phyloP scores from a whole-genome alignment of 202 grass and related monocot species.

The Zizania palustris region DNA sequence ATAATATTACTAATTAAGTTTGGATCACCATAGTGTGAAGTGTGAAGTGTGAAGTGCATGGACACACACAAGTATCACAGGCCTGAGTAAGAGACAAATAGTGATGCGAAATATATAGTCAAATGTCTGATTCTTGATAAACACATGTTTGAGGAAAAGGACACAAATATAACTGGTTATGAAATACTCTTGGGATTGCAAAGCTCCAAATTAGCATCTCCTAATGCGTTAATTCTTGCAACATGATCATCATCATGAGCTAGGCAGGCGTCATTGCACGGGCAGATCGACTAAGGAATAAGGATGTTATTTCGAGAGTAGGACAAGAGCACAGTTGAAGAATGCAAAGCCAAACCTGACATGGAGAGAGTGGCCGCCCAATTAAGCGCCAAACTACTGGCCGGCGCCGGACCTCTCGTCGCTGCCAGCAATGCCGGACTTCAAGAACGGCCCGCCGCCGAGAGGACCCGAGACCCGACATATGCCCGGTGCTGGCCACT shows the following conservation, averaged over 20 bases:
- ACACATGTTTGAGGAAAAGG: constrained; percentile 7
- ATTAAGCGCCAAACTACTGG: constrained; percentile 25
- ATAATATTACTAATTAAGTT: background rate
- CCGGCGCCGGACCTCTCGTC: constrained; percentile 63
- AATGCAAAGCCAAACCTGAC: constrained; percentile 40
- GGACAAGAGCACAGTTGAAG: background rate
- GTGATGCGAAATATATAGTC: background rate
- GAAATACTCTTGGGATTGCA: background rate
- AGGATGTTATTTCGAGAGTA: background rate
- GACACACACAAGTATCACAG: constrained; percentile 1
- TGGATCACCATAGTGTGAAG: background rate
- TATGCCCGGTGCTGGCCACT: constrained; percentile 27
- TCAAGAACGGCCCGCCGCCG: constrained; percentile 62
- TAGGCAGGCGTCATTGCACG: background rate
- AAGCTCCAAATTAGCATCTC: background rate
- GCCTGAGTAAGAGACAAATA: constrained; percentile 32
- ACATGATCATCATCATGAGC: background rate
- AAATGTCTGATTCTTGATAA: background rate
- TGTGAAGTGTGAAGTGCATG: constrained; percentile 13
- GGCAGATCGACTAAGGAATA: constrained; percentile 32
- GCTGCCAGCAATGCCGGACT: constrained; percentile 73
- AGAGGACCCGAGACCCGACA: constrained; percentile 57
- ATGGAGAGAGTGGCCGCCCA: background rate
- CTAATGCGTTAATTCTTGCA: background rate
- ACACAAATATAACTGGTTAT: constrained; percentile 5